Evolutionary conservation across 305 asterid genomes (phyloP), one percentile per base, ranked within the genome.

Genomic region (Fraxinus velutina): DNA sequence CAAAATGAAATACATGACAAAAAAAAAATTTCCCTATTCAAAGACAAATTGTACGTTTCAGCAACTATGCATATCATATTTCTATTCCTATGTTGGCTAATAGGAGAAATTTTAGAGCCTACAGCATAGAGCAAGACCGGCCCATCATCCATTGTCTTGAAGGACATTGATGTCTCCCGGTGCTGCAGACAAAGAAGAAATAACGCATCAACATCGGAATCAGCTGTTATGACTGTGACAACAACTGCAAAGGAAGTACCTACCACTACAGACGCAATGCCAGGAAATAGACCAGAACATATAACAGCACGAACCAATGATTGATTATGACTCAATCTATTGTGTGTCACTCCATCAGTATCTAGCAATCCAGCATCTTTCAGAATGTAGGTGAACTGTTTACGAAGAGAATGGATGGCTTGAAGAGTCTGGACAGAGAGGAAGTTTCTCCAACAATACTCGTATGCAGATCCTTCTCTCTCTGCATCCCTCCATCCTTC

Each of bases 401-500:
- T 96, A 78, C 98, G 94, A 57, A 96, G 95, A 85, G 99, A 93
- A 89, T 96, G 97, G 83, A 96, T 94, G 80, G 99, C 97, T 88
- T 96, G 98, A 89, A 96, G 98, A 84, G 99, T 96, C 88, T 93
- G 98, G 52, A 93, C 87, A 60, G 99, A 96, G 68, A 96, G 97
- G 82, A 96, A 94, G 87, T 94, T 96, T 88, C 97, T 89, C 99
- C 99, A 96, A 83, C 99, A 96, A 84, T 93, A 96, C 80, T 94
- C 99, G 52, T 96, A 94, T 10, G 97, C 93, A 71, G 98, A 93
- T 83, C 99, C 99, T 89, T 96, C 98, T 87, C 99, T 91, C 74
- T 96, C 98, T 42, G 99, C 99, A 84, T 96, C 98, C 83, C 94
- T 96, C 99, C 99, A 96, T 83, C 99, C 99, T 90, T 96, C 99